Base-by-base conservation (phyloP, 345 rosid species). In the Aquilaria sinensis region DNA sequence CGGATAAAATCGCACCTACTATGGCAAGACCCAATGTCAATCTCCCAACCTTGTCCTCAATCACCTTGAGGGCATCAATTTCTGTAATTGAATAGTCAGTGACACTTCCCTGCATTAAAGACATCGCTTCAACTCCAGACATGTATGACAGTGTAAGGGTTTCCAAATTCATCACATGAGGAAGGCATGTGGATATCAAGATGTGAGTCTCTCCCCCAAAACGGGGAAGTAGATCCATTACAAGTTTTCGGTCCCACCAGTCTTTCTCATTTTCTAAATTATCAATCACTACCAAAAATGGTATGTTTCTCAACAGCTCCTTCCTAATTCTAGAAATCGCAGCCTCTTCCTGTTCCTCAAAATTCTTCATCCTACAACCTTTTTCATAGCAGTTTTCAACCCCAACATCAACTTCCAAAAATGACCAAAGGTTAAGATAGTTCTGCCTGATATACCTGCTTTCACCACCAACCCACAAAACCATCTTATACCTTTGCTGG, bases 141-240 rank as follows among this genome's bases (percentile, higher is more conserved):
- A 94, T 74, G 72, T 82, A 88, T 51, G 96, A 82, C 47, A 94
- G 89, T 47, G 79, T 85, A 72, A 94, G 12, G 0, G 96, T 91
- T 75, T 90, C 96, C 72, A 94, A 78, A 72, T 94, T 94, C 96
- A 94, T 82, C 67, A 86, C 86, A 11, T 81, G 70, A 2, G 93
- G 79, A 60, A 88, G 89, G 53, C 78, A 75, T 0, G 97, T 90
- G 55, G 97, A 82, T 75, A 94, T 88, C 54, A 94, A 65, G 51
- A 94, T 80, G 73, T 94, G 97, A 34, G 97, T 90, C 68, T 85
- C 96, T 32, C 97, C 93, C 10, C 97, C 96, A 64, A 90, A 90
- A 63, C 96, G 83, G 60, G 99, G 99, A 73, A 94, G 92, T 63
- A 94, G 97, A 75, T 94, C 99, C 97, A 90, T 90, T 58, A 90